These are phyloP conservation scores for Gossypium trilobum DNA, from an alignment of 441 rosid species.

Conservation along the genomic window DNA sequence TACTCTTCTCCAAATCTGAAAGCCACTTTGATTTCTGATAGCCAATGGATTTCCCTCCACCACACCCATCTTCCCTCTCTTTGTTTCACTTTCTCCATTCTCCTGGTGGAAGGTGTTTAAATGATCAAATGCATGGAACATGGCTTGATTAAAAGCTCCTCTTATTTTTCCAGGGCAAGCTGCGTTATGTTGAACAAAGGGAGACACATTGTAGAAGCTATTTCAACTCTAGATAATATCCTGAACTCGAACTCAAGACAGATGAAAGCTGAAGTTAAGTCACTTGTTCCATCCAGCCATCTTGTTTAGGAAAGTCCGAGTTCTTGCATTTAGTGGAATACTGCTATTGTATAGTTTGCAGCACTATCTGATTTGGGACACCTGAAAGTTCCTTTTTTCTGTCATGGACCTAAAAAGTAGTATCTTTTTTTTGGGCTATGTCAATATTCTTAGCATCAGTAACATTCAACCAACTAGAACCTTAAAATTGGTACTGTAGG, in stretches of 20 bases:
- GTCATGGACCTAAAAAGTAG: not conserved
- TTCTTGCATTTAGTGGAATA: not conserved
- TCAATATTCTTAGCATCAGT: not conserved
- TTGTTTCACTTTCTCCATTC: not conserved
- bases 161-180: conserved; percentile 32
- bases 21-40: not conserved
- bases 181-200: conserved; percentile 73
- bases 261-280: conserved; percentile 27
- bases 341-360: not conserved
- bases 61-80: not conserved
- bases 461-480: not conserved
- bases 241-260: conserved; percentile 28
- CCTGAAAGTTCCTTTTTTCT: not conserved
- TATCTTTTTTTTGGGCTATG: not conserved
- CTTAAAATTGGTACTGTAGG: not conserved
- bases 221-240: conserved; percentile 47
- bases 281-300: conserved; percentile 27
- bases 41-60: not conserved
- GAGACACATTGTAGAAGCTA: conserved; percentile 40
- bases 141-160: not conserved
- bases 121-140: not conserved
- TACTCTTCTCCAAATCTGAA: not conserved
- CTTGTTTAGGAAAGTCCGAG: conserved; percentile 16
- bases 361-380: not conserved
- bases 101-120: not conserved